These are phyloP conservation scores for Pseudogymnoascus sp. DNA, from an alignment of 2,329 filamentous ascomycete genomes.

Conservation along the genomic window DNA sequence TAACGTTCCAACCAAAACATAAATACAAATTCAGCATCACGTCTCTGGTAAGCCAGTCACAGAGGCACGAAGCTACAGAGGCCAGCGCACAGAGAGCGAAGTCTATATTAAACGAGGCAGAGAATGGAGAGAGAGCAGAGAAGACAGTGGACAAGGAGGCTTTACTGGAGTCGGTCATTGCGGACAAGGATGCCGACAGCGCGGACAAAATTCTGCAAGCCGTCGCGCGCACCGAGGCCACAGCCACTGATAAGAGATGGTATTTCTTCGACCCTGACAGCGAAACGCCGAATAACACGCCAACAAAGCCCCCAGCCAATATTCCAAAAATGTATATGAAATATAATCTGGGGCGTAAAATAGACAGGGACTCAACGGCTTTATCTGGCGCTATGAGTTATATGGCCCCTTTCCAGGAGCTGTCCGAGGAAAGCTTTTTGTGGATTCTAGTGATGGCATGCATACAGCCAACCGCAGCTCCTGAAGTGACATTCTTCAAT, in stretches of 20 bases:
- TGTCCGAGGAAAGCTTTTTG: background rate
- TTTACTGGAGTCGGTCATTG: slow-evolving; percentile 35
- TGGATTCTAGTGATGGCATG: background rate
- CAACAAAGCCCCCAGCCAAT: slow-evolving; percentile 16
- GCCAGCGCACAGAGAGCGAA: slow-evolving; percentile 40
- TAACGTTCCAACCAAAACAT: slow-evolving; percentile 38
- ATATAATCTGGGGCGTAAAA: background rate
- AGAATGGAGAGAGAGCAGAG: slow-evolving; percentile 21
- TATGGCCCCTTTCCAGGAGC: background rate
- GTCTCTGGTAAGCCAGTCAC: slow-evolving; percentile 50
- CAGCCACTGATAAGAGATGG: slow-evolving; percentile 44
- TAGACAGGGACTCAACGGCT: background rate
- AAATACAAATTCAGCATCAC: slow-evolving; percentile 57
- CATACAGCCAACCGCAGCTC: background rate
- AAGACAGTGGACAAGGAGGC: slow-evolving; percentile 7
- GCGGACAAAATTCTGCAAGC: slow-evolving; percentile 45
- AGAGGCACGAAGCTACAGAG: slow-evolving; percentile 50
- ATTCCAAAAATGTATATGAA: slow-evolving; percentile 19
- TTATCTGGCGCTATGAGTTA: background rate
- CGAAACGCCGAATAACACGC: background rate
- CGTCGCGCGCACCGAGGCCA: slow-evolving; percentile 52
- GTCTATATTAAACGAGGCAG: slow-evolving; percentile 25
- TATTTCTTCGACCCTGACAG: slow-evolving; percentile 42
- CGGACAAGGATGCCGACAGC: slow-evolving; percentile 33
- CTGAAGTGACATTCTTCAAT: background rate